Base-by-base conservation (phyloP, 148 eudicot genomes). In the Dysphania ambrosioides region DNA sequence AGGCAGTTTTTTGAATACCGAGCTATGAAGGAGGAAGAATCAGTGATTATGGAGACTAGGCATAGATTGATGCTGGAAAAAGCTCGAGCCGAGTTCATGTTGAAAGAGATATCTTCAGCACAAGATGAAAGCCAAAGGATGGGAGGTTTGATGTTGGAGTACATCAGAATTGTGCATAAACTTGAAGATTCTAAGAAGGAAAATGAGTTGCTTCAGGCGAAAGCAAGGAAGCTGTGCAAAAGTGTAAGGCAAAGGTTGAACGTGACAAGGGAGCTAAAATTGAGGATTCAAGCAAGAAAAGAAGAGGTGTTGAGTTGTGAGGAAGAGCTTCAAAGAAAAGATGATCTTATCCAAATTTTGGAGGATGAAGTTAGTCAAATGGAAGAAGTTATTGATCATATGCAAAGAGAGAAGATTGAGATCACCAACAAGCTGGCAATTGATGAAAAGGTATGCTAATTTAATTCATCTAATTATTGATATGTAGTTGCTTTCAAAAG, bases 21-120 rank as follows among this genome's bases (percentile, higher is more conserved):
- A 32, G 79, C 64, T 2, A 35, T 83, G 84, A 89, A 87, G 78
- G 87, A 85, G 30, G 74, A 67, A 61, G 87, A 89, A 66, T 56
- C 70, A 4, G 41, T 73, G 79, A 68, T 87, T 1, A 77, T 72
- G 76, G 89, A 82, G 82, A 60, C 84, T 11, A 49, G 32, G 35
- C 83, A 82, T 42, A 60, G 42, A 57, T 67, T 79, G 26, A 19
- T 72, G 58, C 8, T 86, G 47, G 87, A 88, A 59, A 86, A 80
- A 56, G 57, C 69, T 9, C 77, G 75, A 61, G 83, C 73, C 19
- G 87, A 86, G 80, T 82, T 77, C 68, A 55, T 85, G 82, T 70
- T 63, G 19, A 82, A 73, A 73, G 91, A 85, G 67, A 38, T 82
- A 23, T 66, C 70, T 5, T 68, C 70, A 66, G 74, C 51, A 66